Evolutionary conservation across 805 yeast genomes (phyloP).

Genomic region (Teunomyces pallodes): DNA sequence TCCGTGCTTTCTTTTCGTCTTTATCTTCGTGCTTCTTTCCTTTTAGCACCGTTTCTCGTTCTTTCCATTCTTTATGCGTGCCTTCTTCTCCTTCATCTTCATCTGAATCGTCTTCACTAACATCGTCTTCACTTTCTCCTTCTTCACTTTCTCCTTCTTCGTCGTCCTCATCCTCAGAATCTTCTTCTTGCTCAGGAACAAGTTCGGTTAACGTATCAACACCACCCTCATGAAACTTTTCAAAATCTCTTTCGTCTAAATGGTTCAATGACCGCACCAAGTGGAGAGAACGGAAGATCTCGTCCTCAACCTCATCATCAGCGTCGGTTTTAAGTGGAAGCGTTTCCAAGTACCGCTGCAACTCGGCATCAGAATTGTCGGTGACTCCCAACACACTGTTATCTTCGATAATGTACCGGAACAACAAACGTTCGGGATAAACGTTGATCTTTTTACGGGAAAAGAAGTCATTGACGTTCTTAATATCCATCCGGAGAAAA

Average conservation of each 20-base stretch:
- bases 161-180: constrained; percentile 22
- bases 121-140: constrained; percentile 22
- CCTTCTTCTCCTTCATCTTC: constrained; percentile 32
- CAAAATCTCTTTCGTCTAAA: constrained; percentile 86
- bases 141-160: constrained; percentile 25
- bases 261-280: constrained; percentile 77
- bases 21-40: constrained; percentile 82
- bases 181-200: constrained; percentile 32
- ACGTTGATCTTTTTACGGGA: constrained; percentile 66
- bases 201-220: constrained; percentile 72
- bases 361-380: constrained; percentile 41
- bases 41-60: constrained; percentile 38
- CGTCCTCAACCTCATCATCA: constrained; percentile 67
- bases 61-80: constrained; percentile 38
- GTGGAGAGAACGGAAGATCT: constrained; percentile 78
- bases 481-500: constrained; percentile 95
- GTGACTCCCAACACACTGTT: constrained; percentile 34
- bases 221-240: constrained; percentile 73
- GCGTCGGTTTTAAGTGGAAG: constrained; percentile 59
- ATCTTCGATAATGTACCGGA: constrained; percentile 67
- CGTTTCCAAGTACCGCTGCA: constrained; percentile 42
- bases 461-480: constrained; percentile 89
- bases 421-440: constrained; percentile 77
- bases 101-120: constrained; percentile 17
- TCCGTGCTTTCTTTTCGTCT: constrained; percentile 71